These are phyloP conservation scores for Podaxis pistillaris DNA, from an alignment of 768 basidiomycete species.

Conservation along the genomic window DNA sequence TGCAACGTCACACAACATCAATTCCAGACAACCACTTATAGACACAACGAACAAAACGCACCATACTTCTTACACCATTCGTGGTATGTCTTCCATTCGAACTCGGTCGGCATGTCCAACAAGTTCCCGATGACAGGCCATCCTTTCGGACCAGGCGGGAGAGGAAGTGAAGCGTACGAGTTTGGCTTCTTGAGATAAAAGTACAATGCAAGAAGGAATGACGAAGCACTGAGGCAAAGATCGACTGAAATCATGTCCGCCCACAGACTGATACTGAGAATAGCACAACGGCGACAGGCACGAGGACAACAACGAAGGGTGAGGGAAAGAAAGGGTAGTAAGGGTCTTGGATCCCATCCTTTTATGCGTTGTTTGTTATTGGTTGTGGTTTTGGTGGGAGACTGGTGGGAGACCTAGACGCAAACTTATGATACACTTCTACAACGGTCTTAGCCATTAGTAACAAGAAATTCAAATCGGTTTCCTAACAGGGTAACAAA, in stretches of 20 bases:
- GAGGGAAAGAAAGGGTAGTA: neutral
- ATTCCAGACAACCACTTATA: neutral
- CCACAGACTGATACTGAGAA: constrained; percentile 1
- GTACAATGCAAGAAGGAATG: constrained; percentile 21
- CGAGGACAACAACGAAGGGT: neutral
- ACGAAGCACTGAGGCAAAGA: constrained; percentile 14
- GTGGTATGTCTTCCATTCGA: constrained; percentile 37
- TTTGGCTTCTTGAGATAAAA: constrained; percentile 18
- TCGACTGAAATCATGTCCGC: constrained; percentile 16
- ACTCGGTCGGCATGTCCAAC: constrained; percentile 34
- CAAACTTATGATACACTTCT: no score
- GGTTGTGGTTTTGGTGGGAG: neutral
- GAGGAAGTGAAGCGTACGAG: constrained; percentile 17
- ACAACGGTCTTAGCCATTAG: no score
- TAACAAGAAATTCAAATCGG: no score
- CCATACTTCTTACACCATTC: constrained; percentile 38
- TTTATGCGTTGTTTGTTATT: neutral
- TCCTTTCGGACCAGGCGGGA: constrained; percentile 42
- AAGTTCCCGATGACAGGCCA: constrained; percentile 40
- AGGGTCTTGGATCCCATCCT: neutral
- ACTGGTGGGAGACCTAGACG: neutral
- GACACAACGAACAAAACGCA: constrained; percentile 15
- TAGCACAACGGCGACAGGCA: neutral
- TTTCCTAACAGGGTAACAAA: no score
- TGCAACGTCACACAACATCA: neutral